These are phyloP conservation scores for Bruguiera gymnorhiza DNA, from an alignment of 345 rosid genomes.

Conservation along the genomic window DNA sequence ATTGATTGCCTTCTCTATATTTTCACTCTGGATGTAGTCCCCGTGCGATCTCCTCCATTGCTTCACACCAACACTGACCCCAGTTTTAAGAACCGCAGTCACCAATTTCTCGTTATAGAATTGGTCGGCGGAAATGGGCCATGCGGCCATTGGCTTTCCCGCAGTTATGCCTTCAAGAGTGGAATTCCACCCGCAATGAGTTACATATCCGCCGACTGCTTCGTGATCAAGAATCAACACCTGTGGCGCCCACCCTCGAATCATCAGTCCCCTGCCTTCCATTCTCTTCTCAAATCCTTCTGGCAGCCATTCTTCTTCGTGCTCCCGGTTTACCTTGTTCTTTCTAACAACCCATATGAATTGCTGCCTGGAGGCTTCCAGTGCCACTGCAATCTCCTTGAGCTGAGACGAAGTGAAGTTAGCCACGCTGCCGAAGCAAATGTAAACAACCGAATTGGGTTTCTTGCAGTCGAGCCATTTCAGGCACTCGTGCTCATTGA, in stretches of 20 bases:
- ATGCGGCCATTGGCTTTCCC: constrained; percentile 7
- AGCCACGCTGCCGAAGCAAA: constrained; percentile 48
- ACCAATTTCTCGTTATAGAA: constrained; percentile 11
- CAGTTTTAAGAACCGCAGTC: neutral
- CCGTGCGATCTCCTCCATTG: neutral
- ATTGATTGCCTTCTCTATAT: constrained; percentile 2
- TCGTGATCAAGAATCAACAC: constrained; percentile 2
- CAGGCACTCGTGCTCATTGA: constrained; percentile 35
- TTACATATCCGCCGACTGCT: constrained; percentile 8
- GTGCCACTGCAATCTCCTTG: constrained; percentile 44
- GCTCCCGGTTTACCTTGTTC: constrained; percentile 24
- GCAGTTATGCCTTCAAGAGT: constrained; percentile 5
- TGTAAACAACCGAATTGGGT: constrained; percentile 45
- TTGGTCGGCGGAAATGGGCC: constrained; percentile 5
- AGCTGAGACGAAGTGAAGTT: constrained; percentile 30
- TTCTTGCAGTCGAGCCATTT: constrained; percentile 55
- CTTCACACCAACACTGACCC: neutral
- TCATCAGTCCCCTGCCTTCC: neutral
- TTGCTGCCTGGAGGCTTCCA: constrained; percentile 46
- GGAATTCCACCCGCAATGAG: constrained; percentile 17
- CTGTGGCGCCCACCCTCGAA: constrained; percentile 14
- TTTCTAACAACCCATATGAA: constrained; percentile 54
- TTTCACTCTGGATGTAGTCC: constrained; percentile 5
- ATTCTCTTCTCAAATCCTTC: constrained; percentile 4
- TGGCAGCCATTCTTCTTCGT: constrained; percentile 19